Conservation (phyloP, 768 basidiomycete genomes). For the Auriscalpium vulgare region DNA sequence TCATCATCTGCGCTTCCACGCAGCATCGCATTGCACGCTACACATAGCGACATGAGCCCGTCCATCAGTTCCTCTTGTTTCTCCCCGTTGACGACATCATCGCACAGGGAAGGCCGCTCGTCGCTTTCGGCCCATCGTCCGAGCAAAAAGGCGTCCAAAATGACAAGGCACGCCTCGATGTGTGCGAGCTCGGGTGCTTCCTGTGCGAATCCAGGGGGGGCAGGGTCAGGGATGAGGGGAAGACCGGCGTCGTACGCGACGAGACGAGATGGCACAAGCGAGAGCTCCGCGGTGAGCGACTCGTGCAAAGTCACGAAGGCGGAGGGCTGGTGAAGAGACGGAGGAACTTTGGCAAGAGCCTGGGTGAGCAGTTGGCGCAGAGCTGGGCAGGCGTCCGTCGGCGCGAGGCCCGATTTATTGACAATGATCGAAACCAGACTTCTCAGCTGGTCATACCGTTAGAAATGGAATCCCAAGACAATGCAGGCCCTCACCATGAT, state of each 20-base stretch:
- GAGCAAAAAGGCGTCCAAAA: constrained; percentile 58
- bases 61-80: constrained; percentile 38
- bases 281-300: constrained; percentile 29
- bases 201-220: constrained; percentile 6
- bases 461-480: too few species aligned
- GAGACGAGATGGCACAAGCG: constrained; percentile 31
- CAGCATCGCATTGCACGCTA: constrained; percentile 36
- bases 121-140: constrained; percentile 40
- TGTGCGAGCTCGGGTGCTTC: constrained; percentile 34
- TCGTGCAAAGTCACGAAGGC: constrained; percentile 24
- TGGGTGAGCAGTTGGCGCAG: constrained; percentile 39
- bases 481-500: constrained; percentile 33
- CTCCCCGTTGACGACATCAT: constrained; percentile 25
- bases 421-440: constrained; percentile 28
- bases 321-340: constrained; percentile 30
- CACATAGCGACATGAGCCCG: constrained; percentile 43
- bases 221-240: constrained; percentile 26
- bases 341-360: constrained; percentile 41
- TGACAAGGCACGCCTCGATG: constrained; percentile 46
- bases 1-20: constrained; percentile 17
- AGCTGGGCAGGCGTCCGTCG: constrained; percentile 42
- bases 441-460: constrained; percentile 21
- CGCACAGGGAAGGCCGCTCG: constrained; percentile 14
- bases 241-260: constrained; percentile 34
- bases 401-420: constrained; percentile 24